A percentile compares a stretch with the other conserved stretches of the same genome.
These are phyloP conservation scores for Boeremia exigua DNA, from an alignment of 2,329 filamentous ascomycete species.

Conservation along the genomic window DNA sequence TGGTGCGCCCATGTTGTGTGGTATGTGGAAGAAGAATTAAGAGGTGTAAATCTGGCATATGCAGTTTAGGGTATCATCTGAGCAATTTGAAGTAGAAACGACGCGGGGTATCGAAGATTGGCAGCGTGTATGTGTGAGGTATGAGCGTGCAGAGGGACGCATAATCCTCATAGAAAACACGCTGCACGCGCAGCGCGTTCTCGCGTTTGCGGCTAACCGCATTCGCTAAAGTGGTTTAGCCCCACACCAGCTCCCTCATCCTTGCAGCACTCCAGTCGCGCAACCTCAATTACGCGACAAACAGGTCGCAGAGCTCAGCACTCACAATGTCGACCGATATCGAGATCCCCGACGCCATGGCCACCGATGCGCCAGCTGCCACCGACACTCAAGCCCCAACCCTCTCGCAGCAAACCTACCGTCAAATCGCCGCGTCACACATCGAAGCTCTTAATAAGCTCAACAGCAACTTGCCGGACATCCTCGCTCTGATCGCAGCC, in stretches of 20 bases:
- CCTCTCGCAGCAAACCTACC: slow-evolving; percentile 31
- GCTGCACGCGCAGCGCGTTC: slow-evolving; percentile 29
- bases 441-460: slow-evolving; percentile 42
- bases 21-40: slow-evolving; percentile 22
- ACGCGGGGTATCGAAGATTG: slow-evolving; percentile 24
- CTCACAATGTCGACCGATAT: slow-evolving; percentile 24
- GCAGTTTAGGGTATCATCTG: slow-evolving; percentile 42
- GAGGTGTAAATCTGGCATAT: slow-evolving; percentile 31
- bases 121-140: slow-evolving; percentile 17
- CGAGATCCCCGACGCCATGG: slow-evolving; percentile 14
- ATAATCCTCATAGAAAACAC: slow-evolving; percentile 20
- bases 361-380: slow-evolving; percentile 3
- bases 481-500: slow-evolving; percentile 80
- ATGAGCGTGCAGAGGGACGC: slow-evolving; percentile 24
- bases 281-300: neutral
- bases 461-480: slow-evolving; percentile 35
- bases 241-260: neutral
- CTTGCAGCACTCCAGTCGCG: neutral
- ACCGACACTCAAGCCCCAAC: slow-evolving; percentile 1
- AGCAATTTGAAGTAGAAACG: slow-evolving; percentile 23
- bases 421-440: slow-evolving; percentile 38
- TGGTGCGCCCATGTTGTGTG: slow-evolving; percentile 50
- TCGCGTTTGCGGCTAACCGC: slow-evolving; percentile 18
- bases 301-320: neutral
- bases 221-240: slow-evolving; percentile 35